These are phyloP conservation scores for Leptodermis oblonga DNA, from an alignment of 257 asterid genomes.

Conservation along the genomic window DNA sequence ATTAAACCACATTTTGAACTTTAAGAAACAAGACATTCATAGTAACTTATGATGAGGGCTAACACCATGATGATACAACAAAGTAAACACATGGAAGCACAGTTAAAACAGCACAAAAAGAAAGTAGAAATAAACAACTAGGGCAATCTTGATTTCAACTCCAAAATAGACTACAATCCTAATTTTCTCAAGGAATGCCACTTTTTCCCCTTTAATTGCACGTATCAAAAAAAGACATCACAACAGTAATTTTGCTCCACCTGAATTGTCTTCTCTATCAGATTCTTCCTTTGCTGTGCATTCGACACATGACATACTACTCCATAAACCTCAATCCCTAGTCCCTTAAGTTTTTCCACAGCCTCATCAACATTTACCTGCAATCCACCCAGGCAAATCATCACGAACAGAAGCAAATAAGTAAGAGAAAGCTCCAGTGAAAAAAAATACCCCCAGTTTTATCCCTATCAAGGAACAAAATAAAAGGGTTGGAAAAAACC, in stretches of 20 bases:
- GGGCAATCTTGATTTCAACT: not conserved
- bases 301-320: constrained; percentile 81
- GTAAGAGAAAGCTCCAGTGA: too few relatives aligned
- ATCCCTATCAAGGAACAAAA: not conserved
- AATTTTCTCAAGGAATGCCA: not conserved
- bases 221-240: not conserved
- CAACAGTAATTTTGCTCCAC: constrained; percentile 24
- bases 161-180: not conserved
- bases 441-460: not conserved
- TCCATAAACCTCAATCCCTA: constrained; percentile 67
- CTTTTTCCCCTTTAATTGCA: not conserved
- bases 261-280: constrained; percentile 65
- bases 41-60: not conserved
- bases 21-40: not conserved
- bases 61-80: not conserved
- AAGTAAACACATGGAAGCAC: not conserved
- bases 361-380: constrained; percentile 91
- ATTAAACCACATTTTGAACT: too few relatives aligned
- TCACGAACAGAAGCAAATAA: not conserved
- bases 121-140: not conserved
- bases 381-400: constrained; percentile 12
- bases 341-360: constrained; percentile 49
- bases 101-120: not conserved
- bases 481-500: not conserved
- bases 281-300: constrained; percentile 71